These are phyloP conservation scores for Gaertneriomyces semiglobifer DNA, from an alignment of 192 early-diverging fungal species.

Conservation along the genomic window DNA sequence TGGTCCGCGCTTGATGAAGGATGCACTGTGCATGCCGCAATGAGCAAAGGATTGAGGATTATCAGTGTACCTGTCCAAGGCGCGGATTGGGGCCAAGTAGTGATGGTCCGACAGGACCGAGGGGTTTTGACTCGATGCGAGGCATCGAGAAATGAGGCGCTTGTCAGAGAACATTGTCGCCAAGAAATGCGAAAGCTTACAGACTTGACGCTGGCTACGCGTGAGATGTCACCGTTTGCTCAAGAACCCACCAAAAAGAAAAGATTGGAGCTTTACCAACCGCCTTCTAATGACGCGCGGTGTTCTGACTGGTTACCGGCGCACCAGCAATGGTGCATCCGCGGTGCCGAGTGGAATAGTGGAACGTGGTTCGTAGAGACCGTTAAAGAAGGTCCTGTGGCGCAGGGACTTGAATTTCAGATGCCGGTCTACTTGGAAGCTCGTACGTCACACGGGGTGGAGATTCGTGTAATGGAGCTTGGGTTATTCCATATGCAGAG, in stretches of 20 bases:
- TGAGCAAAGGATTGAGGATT: background rate
- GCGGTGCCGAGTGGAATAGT: background rate
- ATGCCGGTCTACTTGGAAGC: background rate
- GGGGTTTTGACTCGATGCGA: background rate
- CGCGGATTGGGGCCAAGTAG: conserved; percentile 1
- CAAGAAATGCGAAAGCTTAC: background rate
- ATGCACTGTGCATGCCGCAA: conserved; percentile 1
- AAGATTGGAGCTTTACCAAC: background rate
- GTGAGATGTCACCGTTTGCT: background rate
- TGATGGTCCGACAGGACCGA: background rate
- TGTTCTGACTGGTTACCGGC: background rate
- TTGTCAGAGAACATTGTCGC: background rate
- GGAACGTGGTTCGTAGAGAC: background rate
- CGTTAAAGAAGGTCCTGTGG: background rate
- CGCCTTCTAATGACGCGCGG: background rate
- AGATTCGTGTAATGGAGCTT: background rate
- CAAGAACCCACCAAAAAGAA: background rate
- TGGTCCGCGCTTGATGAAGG: conserved; percentile 25
- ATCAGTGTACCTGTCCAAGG: background rate
- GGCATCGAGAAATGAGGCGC: background rate
- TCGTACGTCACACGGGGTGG: background rate
- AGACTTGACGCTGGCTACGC: no score
- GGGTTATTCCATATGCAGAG: conserved; percentile 5
- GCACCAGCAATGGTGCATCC: background rate
- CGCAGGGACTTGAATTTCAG: background rate